Evolutionary conservation across 202 grass and related monocot genomes (phyloP).

Genomic region (Dendrocalamus latiflorus): DNA sequence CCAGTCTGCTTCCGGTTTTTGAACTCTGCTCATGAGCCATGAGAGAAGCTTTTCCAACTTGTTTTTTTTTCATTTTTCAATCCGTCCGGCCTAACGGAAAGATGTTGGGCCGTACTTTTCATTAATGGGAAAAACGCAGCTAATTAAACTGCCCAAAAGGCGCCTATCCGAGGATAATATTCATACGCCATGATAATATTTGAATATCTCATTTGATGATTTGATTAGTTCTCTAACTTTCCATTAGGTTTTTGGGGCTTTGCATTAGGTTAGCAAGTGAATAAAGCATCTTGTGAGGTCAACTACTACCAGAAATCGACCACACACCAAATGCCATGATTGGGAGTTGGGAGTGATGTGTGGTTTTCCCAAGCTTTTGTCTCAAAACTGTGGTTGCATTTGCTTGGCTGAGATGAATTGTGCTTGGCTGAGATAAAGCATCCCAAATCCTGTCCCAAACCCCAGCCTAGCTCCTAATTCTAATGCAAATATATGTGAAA

Average conservation of each 20-base stretch:
- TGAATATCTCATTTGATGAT: not conserved
- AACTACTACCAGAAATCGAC: slow-evolving; percentile 51
- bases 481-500: not conserved
- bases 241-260: not conserved
- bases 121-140: not conserved
- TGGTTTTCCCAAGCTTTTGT: slow-evolving; percentile 16
- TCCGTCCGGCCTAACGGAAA: not conserved
- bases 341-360: slow-evolving; percentile 23
- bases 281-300: slow-evolving; percentile 25
- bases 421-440: too few species aligned
- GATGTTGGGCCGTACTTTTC: slow-evolving; percentile 31
- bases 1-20: not conserved
- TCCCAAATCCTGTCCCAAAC: not conserved
- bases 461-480: not conserved
- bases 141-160: not conserved
- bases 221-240: slow-evolving; percentile 12
- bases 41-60: not conserved
- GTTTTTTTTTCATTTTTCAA: not conserved
- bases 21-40: not conserved
- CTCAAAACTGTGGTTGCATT: slow-evolving; percentile 31
- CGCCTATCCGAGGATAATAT: not conserved
- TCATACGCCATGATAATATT: not conserved
- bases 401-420: not conserved
- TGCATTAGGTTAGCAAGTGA: slow-evolving; percentile 32
- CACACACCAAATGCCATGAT: slow-evolving; percentile 43